Evolutionary conservation across 2,329 filamentous ascomycete species (phyloP).

Genomic region (Ambrosiella beaveri): DNA sequence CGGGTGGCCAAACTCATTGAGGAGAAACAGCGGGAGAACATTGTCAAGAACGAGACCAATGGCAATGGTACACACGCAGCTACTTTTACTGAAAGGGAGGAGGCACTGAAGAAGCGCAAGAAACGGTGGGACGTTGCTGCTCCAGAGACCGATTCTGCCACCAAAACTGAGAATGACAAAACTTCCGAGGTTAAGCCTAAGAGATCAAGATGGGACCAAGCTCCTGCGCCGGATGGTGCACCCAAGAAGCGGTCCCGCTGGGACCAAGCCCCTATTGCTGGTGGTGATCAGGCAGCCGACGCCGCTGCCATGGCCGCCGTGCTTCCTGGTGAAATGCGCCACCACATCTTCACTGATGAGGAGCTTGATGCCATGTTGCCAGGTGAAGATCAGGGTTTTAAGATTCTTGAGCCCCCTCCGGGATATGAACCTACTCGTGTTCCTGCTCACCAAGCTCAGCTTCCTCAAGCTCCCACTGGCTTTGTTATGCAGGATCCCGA

Average conservation of each 20-base stretch:
- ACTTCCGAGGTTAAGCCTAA: slow-evolving; percentile 42
- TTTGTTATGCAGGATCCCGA: slow-evolving; percentile 98
- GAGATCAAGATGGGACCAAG: slow-evolving; percentile 76
- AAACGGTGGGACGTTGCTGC: slow-evolving; percentile 74
- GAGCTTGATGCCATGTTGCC: slow-evolving; percentile 86
- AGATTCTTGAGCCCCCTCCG: slow-evolving; percentile 74
- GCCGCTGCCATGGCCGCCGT: slow-evolving; percentile 45
- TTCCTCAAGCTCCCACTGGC: slow-evolving; percentile 55
- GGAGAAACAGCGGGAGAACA: slow-evolving; percentile 45
- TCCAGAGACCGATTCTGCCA: slow-evolving; percentile 24
- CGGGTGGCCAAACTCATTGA: slow-evolving; percentile 65
- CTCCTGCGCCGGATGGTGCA: slow-evolving; percentile 43
- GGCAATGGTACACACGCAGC: slow-evolving; percentile 34
- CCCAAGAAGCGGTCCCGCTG: slow-evolving; percentile 69
- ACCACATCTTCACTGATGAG: slow-evolving; percentile 75
- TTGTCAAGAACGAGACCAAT: slow-evolving; percentile 33
- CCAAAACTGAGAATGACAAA: slow-evolving; percentile 26
- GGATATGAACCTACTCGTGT: slow-evolving; percentile 77
- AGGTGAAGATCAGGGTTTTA: slow-evolving; percentile 76
- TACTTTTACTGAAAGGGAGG: slow-evolving; percentile 55
- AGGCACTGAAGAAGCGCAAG: slow-evolving; percentile 68
- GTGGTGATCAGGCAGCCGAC: slow-evolving; percentile 50
- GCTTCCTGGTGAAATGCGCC: slow-evolving; percentile 69
- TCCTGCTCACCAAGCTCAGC: slow-evolving; percentile 48
- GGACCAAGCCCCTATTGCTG: slow-evolving; percentile 76